Evolutionary conservation across 768 basidiomycete species (phyloP).

Genomic region (Phanerochaete carnosa): DNA sequence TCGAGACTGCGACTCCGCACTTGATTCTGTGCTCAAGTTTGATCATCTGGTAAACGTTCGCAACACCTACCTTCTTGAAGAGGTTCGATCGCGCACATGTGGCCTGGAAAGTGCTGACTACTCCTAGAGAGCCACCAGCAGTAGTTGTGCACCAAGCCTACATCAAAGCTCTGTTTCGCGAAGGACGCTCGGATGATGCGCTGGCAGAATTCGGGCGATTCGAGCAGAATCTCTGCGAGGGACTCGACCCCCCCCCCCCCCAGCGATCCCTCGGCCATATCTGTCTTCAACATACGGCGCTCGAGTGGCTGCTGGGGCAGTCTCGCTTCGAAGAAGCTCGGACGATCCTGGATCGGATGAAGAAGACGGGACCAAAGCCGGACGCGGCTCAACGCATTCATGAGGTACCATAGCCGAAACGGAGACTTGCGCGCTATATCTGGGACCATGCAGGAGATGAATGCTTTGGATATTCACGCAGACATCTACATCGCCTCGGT

Average conservation of each 20-base stretch:
- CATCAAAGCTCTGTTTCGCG: neutral
- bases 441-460: neutral
- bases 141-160: neutral
- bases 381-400: neutral
- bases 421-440: neutral
- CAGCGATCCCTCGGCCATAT: neutral
- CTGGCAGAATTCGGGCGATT: neutral
- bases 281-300: neutral
- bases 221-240: neutral
- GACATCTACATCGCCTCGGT: neutral
- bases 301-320: neutral
- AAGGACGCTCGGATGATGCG: neutral
- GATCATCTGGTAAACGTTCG: no score
- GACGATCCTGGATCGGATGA: neutral
- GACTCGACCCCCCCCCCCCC: neutral
- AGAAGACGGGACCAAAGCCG: neutral
- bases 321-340: neutral
- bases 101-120: no score
- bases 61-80: neutral
- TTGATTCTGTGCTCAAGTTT: no score
- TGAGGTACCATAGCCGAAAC: neutral
- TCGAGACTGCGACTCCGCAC: no score
- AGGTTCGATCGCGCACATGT: neutral
- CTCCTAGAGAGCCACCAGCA: neutral
- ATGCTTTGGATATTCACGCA: neutral